A percentile compares a stretch with the other conserved stretches of the same genome.
Conservation (phyloP, 768 basidiomycete species). For the Pisolithus microcarpus region DNA sequence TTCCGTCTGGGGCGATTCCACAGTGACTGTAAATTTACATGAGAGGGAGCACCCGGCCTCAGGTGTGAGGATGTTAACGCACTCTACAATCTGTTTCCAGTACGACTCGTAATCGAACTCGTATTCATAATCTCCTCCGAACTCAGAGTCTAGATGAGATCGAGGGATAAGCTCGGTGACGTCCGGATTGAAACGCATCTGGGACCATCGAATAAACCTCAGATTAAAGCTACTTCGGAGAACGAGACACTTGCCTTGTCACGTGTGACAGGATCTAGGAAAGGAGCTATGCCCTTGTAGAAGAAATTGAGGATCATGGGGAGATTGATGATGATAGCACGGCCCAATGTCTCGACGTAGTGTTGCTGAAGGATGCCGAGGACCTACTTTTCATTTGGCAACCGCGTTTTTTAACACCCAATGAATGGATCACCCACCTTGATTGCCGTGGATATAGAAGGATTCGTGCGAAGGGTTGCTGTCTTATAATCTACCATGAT, state of each 20-base stretch:
- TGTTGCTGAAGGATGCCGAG: constrained; percentile 80
- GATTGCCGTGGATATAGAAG: constrained; percentile 71
- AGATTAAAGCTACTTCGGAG: neutral
- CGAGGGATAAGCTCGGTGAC: constrained; percentile 66
- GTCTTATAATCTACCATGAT: constrained; percentile 85
- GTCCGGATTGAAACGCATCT: constrained; percentile 90
- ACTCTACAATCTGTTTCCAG: constrained; percentile 75
- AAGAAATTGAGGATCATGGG: constrained; percentile 69
- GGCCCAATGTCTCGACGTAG: constrained; percentile 83
- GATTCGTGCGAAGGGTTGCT: constrained; percentile 75
- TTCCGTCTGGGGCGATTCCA: constrained; percentile 50
- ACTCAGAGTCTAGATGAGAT: constrained; percentile 74
- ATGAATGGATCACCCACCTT: constrained; percentile 39
- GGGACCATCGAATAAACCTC: neutral
- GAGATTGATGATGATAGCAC: constrained; percentile 77
- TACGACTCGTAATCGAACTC: constrained; percentile 69
- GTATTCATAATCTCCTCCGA: constrained; percentile 70
- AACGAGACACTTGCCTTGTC: constrained; percentile 53
- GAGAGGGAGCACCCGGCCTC: neutral
- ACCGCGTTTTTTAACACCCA: neutral
- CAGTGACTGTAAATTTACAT: constrained; percentile 36
- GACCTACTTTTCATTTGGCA: constrained; percentile 33
- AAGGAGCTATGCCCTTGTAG: constrained; percentile 79
- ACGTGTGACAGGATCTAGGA: constrained; percentile 81
- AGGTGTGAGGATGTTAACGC: constrained; percentile 17